Conservation (phyloP, 495 filamentous ascomycete species). For the Friedmanniomyces endolithicus region DNA sequence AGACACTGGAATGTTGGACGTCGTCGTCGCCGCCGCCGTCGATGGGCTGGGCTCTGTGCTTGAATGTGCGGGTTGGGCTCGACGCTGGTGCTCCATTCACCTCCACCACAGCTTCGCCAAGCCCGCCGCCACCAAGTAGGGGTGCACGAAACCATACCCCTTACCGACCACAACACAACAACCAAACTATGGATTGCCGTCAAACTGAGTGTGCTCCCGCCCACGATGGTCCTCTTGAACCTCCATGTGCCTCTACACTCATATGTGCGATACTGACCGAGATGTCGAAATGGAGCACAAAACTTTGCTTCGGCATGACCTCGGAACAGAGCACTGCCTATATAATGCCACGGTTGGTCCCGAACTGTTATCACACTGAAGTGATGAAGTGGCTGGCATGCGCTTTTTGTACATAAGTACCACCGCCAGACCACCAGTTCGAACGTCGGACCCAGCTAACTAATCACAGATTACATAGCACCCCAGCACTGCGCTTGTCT, state of each 20-base stretch:
- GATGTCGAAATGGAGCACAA: background rate
- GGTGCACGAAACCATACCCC: background rate
- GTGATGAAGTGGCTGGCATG: too few relatives aligned
- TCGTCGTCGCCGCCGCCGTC: background rate
- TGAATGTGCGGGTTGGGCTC: background rate
- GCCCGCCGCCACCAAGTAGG: background rate
- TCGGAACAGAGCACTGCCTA: background rate
- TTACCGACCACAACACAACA: background rate
- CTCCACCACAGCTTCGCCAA: background rate
- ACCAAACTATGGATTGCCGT: background rate
- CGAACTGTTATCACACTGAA: too few relatives aligned
- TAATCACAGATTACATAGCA: too few relatives aligned
- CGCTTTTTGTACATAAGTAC: too few relatives aligned
- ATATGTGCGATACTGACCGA: background rate
- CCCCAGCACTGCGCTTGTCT: too few relatives aligned
- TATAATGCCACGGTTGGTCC: too few relatives aligned
- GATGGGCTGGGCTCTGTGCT: background rate
- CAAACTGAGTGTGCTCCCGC: background rate
- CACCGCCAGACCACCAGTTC: too few relatives aligned
- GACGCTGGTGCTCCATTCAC: background rate
- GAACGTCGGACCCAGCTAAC: too few relatives aligned
- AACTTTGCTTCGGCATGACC: background rate
- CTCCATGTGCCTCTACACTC: background rate
- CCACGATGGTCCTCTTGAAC: background rate
- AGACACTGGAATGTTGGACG: background rate